Evolutionary conservation across 2,329 filamentous ascomycete genomes (phyloP).

Genomic region (Colletotrichum sidae): DNA sequence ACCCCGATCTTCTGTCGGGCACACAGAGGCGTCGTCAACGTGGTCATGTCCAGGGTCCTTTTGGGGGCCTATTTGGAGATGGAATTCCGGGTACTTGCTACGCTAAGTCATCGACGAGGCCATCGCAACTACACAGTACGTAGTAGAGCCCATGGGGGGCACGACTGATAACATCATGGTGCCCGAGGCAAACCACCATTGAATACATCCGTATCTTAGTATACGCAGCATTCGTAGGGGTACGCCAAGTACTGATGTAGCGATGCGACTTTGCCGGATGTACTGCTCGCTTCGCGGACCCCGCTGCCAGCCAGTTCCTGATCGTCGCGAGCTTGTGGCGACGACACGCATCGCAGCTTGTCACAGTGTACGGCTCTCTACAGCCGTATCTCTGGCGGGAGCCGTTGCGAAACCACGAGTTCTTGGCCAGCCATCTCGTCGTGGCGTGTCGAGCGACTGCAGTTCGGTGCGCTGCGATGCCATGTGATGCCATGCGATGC

Average conservation of each 20-base stretch:
- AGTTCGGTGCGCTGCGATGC: background rate
- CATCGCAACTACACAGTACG: slow-evolving; percentile 6
- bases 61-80: slow-evolving; percentile 19
- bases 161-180: slow-evolving; percentile 24
- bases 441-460: no score
- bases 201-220: no score
- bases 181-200: slow-evolving; percentile 8
- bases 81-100: slow-evolving; percentile 22
- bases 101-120: slow-evolving; percentile 18
- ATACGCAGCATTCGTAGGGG: no score
- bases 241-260: no score
- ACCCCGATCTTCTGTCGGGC: slow-evolving; percentile 19
- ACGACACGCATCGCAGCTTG: slow-evolving; percentile 8
- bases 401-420: no score
- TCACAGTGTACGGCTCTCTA: no score
- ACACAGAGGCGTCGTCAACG: slow-evolving; percentile 21
- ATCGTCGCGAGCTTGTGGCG: slow-evolving; percentile 27
- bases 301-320: slow-evolving; percentile 3
- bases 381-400: no score
- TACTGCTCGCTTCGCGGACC: background rate
- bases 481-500: no score
- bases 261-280: background rate
- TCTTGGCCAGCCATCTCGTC: no score
- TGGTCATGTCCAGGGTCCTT: slow-evolving; percentile 30
- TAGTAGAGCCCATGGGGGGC: slow-evolving; percentile 9